Conservation (phyloP, 2,329 filamentous ascomycete genomes). For the Aspergillus sp. region DNA sequence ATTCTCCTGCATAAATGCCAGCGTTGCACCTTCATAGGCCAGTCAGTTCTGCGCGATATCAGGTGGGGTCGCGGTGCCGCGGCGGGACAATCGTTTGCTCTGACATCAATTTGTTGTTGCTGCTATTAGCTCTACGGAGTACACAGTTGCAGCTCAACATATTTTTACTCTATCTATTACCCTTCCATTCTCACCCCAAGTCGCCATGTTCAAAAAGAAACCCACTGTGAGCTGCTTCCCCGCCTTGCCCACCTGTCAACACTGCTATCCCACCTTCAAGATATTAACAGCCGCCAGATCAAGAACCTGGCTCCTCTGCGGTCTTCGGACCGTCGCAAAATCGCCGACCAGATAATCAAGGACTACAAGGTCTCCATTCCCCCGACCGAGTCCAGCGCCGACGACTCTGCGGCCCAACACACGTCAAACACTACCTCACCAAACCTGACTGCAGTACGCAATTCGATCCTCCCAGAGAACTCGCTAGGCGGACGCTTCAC, state of each 20-base stretch:
- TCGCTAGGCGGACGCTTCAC: conserved; percentile 55
- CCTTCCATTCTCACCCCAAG: neutral
- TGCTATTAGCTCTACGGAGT: too few species aligned
- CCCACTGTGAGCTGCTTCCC: conserved; percentile 39
- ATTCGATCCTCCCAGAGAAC: conserved; percentile 54
- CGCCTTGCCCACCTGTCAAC: too few species aligned
- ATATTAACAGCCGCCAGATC: too few species aligned
- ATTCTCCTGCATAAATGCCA: too few species aligned
- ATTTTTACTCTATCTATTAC: neutral
- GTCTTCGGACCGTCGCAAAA: conserved; percentile 57
- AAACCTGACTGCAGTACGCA: conserved; percentile 44
- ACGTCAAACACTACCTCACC: conserved; percentile 37
- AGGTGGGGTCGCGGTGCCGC: too few species aligned
- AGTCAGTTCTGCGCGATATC: too few species aligned
- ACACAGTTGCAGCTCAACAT: too few species aligned
- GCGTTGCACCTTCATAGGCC: too few species aligned
- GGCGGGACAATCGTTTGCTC: conserved; percentile 9
- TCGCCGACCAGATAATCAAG: conserved; percentile 57
- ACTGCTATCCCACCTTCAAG: too few species aligned
- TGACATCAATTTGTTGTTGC: neutral
- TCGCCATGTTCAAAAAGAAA: conserved; percentile 55
- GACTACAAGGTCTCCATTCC: conserved; percentile 48
- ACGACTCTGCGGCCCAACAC: conserved; percentile 28
- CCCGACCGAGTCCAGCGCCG: conserved; percentile 20
- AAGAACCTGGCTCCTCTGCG: conserved; percentile 58